Percentiles rank a stretch among this genome's conserved stretches.
Conservation (phyloP, 2,329 filamentous ascomycete species). For the Eutypa lata region DNA sequence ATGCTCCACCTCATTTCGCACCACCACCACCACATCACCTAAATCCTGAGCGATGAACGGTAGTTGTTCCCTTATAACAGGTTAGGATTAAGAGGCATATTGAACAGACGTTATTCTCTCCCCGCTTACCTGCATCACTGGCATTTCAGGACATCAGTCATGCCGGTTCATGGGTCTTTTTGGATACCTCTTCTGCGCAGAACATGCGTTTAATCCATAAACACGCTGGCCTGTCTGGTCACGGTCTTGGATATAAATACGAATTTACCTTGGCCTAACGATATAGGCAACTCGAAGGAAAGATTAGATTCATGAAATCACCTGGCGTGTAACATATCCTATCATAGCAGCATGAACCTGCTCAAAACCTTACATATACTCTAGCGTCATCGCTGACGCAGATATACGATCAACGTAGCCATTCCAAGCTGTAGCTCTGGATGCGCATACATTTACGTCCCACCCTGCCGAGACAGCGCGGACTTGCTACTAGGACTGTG, state of each 20-base stretch:
- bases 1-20: slow-evolving; percentile 12
- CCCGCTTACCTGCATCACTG: slow-evolving; percentile 12
- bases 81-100: too few species aligned
- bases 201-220: slow-evolving; percentile 3
- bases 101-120: too few species aligned
- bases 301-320: too few species aligned
- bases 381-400: background rate
- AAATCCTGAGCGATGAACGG: slow-evolving; percentile 3
- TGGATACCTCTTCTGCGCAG: slow-evolving; percentile 9
- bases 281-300: too few species aligned
- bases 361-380: background rate
- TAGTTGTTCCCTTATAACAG: too few species aligned
- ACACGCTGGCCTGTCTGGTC: too few species aligned
- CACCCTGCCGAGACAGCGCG: background rate
- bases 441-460: background rate
- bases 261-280: too few species aligned
- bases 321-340: background rate
- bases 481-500: background rate
- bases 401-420: background rate
- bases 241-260: too few species aligned
- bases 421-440: background rate
- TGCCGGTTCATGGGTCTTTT: background rate
- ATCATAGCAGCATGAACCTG: background rate
- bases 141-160: slow-evolving; percentile 13
- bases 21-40: slow-evolving; percentile 9